Conservation (phyloP, 257 asterid genomes). For the Nicotiana sylvestris region DNA sequence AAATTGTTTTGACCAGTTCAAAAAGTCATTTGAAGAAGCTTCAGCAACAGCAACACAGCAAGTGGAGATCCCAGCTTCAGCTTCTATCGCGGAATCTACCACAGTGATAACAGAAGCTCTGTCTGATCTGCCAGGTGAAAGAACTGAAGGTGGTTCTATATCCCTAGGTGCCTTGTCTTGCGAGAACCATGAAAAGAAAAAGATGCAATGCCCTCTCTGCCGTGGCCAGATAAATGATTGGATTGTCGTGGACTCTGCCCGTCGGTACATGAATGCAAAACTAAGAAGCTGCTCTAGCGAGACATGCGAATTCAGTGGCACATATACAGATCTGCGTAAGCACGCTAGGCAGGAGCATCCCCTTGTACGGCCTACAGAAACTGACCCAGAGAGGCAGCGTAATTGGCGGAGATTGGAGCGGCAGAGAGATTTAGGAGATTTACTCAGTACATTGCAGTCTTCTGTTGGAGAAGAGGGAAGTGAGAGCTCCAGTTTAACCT, state of each 20-base stretch:
- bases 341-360: slow-evolving; percentile 83
- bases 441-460: slow-evolving; percentile 69
- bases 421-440: slow-evolving; percentile 75
- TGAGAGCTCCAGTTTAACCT: slow-evolving; percentile 45
- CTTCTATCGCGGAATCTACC: slow-evolving; percentile 24
- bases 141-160: slow-evolving; percentile 28
- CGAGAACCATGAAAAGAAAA: slow-evolving; percentile 36
- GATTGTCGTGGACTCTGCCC: slow-evolving; percentile 68
- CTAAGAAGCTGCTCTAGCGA: slow-evolving; percentile 79
- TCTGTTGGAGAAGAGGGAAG: slow-evolving; percentile 61
- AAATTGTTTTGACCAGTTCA: slow-evolving; percentile 81
- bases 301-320: slow-evolving; percentile 66
- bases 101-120: slow-evolving; percentile 26
- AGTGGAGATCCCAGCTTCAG: slow-evolving; percentile 28
- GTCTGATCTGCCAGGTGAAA: slow-evolving; percentile 27
- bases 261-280: slow-evolving; percentile 66
- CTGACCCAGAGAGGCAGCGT: slow-evolving; percentile 82
- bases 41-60: slow-evolving; percentile 24
- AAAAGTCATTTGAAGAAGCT: slow-evolving; percentile 47
- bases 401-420: slow-evolving; percentile 79
- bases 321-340: slow-evolving; percentile 69
- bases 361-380: slow-evolving; percentile 62
- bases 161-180: slow-evolving; percentile 25
- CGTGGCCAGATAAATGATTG: slow-evolving; percentile 68
- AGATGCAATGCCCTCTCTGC: slow-evolving; percentile 72